These are phyloP conservation scores for Aspergillus sp. DNA, from an alignment of 2,329 filamentous ascomycete species.

Conservation along the genomic window DNA sequence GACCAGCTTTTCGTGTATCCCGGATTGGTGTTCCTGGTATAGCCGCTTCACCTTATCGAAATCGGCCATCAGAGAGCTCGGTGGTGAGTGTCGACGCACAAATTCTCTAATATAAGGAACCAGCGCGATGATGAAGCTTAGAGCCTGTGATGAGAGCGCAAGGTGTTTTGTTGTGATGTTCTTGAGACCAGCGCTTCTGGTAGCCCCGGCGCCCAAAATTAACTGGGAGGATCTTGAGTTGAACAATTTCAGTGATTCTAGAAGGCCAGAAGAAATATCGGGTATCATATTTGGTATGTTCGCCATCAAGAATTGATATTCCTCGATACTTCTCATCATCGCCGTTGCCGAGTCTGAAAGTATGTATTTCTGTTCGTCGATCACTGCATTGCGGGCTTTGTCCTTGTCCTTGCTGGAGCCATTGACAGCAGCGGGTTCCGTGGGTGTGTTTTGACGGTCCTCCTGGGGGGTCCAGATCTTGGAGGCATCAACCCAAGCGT, in stretches of 20 bases:
- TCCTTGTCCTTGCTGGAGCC: conserved; percentile 61
- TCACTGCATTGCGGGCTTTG: conserved; percentile 68
- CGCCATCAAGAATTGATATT: conserved; percentile 78
- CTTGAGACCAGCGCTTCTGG: conserved; percentile 80
- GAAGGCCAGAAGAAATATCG: conserved; percentile 74
- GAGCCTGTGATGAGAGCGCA: conserved; percentile 82
- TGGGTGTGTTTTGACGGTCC: conserved; percentile 22
- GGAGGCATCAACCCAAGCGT: conserved; percentile 52
- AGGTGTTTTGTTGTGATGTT: conserved; percentile 97
- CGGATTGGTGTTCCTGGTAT: conserved; percentile 85
- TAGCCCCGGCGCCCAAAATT: conserved; percentile 92
- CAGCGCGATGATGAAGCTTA: conserved; percentile 82
- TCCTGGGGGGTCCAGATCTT: conserved; percentile 51
- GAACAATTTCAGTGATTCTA: conserved; percentile 88
- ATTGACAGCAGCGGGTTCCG: conserved; percentile 40
- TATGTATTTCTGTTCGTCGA: conserved; percentile 83
- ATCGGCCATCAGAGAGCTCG: conserved; percentile 67
- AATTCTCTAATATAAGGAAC: conserved; percentile 92
- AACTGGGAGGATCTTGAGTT: conserved; percentile 96
- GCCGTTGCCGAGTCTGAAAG: conserved; percentile 80
- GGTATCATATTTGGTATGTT: conserved; percentile 86
- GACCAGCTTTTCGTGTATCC: conserved; percentile 87
- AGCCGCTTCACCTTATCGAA: conserved; percentile 85
- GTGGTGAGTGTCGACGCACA: conserved; percentile 69
- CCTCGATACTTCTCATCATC: conserved; percentile 77